phyloP scores from a whole-genome alignment of 2,329 filamentous ascomycete species.

The Clarireedia homoeocarpa region DNA sequence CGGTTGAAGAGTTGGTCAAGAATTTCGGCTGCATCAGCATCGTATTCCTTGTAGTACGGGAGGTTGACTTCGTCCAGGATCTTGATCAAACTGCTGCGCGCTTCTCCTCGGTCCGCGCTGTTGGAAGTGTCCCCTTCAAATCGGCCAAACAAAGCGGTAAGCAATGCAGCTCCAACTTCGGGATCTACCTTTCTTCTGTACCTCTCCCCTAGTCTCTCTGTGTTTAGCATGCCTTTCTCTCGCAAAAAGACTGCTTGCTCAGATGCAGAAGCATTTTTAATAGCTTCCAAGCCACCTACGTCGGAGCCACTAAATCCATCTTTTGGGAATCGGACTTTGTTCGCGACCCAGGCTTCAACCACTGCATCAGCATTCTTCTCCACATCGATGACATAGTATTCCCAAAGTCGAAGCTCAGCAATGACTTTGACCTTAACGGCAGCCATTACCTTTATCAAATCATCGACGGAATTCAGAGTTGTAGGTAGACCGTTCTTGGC shows the following conservation, averaged over 20 bases:
- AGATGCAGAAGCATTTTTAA: conserved; percentile 47
- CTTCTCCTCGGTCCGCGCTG: conserved; percentile 42
- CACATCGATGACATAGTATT: conserved; percentile 83
- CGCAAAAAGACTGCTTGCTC: conserved; percentile 49
- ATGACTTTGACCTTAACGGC: conserved; percentile 77
- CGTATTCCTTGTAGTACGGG: conserved; percentile 86
- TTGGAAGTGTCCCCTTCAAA: conserved; percentile 46
- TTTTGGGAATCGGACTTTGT: conserved; percentile 47
- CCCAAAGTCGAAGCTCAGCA: conserved; percentile 73
- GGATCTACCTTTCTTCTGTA: conserved; percentile 67
- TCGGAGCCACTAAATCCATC: conserved; percentile 40
- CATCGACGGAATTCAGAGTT: conserved; percentile 59
- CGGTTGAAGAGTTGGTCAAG: conserved; percentile 89
- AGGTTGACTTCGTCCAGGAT: conserved; percentile 82
- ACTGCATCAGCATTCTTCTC: conserved; percentile 62
- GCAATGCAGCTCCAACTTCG: conserved; percentile 58
- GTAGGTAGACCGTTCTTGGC: conserved; percentile 65
- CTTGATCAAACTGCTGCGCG: conserved; percentile 47
- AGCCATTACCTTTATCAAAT: conserved; percentile 75
- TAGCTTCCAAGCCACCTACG: conserved; percentile 42
- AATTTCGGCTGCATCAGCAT: conserved; percentile 72
- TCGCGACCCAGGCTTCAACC: conserved; percentile 62
- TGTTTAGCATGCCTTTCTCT: conserved; percentile 61
- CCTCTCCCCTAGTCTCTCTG: conserved; percentile 70
- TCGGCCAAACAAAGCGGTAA: conserved; percentile 61